Base-by-base conservation (phyloP, 768 basidiomycete species). In the Hysterangium stoloniferum region DNA sequence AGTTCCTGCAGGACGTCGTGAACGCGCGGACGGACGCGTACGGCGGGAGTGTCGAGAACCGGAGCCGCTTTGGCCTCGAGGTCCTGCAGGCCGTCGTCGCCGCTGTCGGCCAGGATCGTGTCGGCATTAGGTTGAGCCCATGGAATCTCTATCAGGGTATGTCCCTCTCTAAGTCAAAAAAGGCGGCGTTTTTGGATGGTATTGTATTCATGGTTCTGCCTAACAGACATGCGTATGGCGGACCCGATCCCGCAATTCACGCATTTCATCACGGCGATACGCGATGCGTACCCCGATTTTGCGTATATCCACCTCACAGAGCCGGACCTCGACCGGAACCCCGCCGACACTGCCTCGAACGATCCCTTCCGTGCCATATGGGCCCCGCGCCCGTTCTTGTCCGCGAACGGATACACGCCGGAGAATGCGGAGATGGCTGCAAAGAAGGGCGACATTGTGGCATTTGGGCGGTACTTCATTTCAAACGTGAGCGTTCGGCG, bases 11-110 rank as follows among this genome's bases (percentile, higher is more conserved):
- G 57, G 68, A 74, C 25, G 59, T 68, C 15, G 68, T 67, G 32
- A 85, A 86, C 62, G 57, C 70, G 4, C 71, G 82, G 12, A 77
- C 72, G 5, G 84, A 86, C 60, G 65, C 72, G 40, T 89, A 82
- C 61, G 86, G 86, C 0, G 86, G 86, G 1, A 74, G 72, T 38
- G 64, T 85, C 25, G 76, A 82, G 60, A 77, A 75, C 51, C 69
- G 86, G 4, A 66, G 71, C 1, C 68, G 76, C 24, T 86, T 88
- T 60, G 58, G 63, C 0, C 64, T 82, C 6, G 78, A 82, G 53
- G 66, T 83, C 33, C 60, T 78, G 6, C 69, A 76, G 31, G 78
- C 76, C 1, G 64, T 84, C 1, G 66, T 64, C 2, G 60, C 69
- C 0, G 73, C 74, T 1, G 64, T 86, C 31, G 84, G 85, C 0